phyloP scores from a whole-genome alignment of 371 early-diverging fungal species.

The Lichtheimia corymbifera region DNA sequence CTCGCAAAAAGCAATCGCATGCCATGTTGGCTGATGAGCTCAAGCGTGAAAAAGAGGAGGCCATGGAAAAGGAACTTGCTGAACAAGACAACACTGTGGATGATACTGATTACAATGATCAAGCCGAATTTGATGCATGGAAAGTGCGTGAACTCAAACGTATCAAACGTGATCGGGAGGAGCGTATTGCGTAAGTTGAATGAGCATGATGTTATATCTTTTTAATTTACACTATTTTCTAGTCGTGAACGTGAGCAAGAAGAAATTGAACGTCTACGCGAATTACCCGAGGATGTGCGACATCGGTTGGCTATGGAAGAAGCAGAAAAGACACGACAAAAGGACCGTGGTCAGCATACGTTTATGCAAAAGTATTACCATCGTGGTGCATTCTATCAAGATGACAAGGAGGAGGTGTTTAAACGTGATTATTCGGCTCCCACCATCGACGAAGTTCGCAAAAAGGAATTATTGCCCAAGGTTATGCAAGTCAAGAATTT shows the following conservation, averaged over 20 bases:
- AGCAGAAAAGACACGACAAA: conserved; percentile 51
- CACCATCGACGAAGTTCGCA: conserved; percentile 74
- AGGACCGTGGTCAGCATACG: conserved; percentile 48
- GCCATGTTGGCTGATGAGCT: conserved; percentile 75
- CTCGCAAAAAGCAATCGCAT: conserved; percentile 74
- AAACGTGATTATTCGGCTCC: conserved; percentile 74
- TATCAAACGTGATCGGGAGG: conserved; percentile 86
- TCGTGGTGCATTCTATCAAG: conserved; percentile 84
- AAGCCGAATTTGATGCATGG: conserved; percentile 91
- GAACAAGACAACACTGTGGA: conserved; percentile 63
- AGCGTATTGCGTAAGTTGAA: conserved; percentile 65
- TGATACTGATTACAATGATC: conserved; percentile 91
- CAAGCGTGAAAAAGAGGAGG: conserved; percentile 40
- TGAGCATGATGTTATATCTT: neutral
- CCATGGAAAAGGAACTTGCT: conserved; percentile 30
- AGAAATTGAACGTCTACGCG: conserved; percentile 80
- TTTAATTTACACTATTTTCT: conserved; percentile 2
- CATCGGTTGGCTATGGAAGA: conserved; percentile 69
- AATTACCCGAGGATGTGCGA: conserved; percentile 81
- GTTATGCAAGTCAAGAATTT: conserved; percentile 93
- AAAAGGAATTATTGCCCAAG: conserved; percentile 72
- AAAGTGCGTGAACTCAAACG: conserved; percentile 88
- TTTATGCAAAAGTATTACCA: conserved; percentile 88
- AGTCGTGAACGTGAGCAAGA: conserved; percentile 74
- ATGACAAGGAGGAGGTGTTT: conserved; percentile 60